Evolutionary conservation across 2,329 filamentous ascomycete species (phyloP), one percentile per base, ranked within the genome.

Genomic region (Trichoderma sp.): DNA sequence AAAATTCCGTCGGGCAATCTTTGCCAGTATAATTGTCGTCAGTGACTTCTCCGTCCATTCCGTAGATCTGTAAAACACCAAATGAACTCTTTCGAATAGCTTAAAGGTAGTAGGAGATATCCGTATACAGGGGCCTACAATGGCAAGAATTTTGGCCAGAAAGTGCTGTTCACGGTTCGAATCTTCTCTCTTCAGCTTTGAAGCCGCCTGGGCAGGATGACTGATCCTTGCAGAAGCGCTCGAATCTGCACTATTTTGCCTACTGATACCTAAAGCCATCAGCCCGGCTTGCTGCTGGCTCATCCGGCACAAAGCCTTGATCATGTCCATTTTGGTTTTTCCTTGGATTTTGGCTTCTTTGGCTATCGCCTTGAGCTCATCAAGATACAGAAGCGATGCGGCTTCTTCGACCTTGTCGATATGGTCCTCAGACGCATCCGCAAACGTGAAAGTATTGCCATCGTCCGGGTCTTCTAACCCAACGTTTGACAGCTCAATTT

Each of bases 11-110:
- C 89, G 87, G 2, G 94, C 92, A 69, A 97, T 97, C 72, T 95
- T 94, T 8, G 96, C 93, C 5, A 99, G 85, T 56, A 99, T 97
- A 66, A 98, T 95, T 0, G 94, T 95, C 1, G 93, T 98, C 16
- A 99, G 83, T 1, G 95, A 97, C 78, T 97, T 98, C 75, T 98
- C 95, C 0, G 94, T 97, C 96, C 96, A 99, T 77, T 97, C 92
- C 0, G 93, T 96, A 11, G 94, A 97, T 70, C 95, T 87, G 79
- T 98, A 98, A 78, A 97, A 99, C 33, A 99, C 94, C 2, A 99
- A 83, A 80, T 98, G 96, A 0, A 98, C 94, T 31, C 96, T 88
- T 78, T 97, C 94, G 75, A 99, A 99, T 0, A 99, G 86, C 75
- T 90, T 93, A 71, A 94, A 87, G 0, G 90, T 86, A 0, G 87